Conservation (phyloP, 352 stramenopile species). For the Thalassiosira livingstoniorum region DNA sequence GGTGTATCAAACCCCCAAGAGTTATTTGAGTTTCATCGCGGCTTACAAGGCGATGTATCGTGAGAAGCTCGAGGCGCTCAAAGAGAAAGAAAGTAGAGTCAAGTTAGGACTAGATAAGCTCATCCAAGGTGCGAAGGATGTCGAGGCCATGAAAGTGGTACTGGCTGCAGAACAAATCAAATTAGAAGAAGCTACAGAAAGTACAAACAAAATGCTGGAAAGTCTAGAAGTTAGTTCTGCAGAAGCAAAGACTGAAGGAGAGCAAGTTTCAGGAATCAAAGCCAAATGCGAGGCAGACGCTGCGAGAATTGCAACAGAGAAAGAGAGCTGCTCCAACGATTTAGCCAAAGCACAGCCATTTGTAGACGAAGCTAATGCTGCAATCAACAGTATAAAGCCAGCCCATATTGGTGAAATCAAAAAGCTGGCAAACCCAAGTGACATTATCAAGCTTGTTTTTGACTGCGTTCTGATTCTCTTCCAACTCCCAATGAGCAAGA, state of each 20-base stretch:
- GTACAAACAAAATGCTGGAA: slow-evolving; percentile 98
- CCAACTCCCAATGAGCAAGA: slow-evolving; percentile 90
- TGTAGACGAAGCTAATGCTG: slow-evolving; percentile 96
- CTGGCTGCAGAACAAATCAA: slow-evolving; percentile 96
- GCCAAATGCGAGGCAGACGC: slow-evolving; percentile 96
- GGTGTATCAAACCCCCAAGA: slow-evolving; percentile 99
- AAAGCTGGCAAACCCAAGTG: slow-evolving; percentile 96
- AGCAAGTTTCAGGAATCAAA: slow-evolving; percentile 96
- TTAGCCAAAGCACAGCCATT: slow-evolving; percentile 98
- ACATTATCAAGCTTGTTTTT: slow-evolving; percentile 98
- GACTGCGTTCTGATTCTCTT: slow-evolving; percentile 98
- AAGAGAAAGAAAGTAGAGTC: slow-evolving; percentile 96
- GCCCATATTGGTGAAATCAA: slow-evolving; percentile 98
- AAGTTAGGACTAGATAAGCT: slow-evolving; percentile 98
- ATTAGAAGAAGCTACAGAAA: slow-evolving; percentile 94
- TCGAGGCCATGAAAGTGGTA: slow-evolving; percentile 97
- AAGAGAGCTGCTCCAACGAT: slow-evolving; percentile 94
- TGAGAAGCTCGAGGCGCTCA: slow-evolving; percentile 86
- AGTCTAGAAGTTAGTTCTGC: slow-evolving; percentile 94
- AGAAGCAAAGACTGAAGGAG: slow-evolving; percentile 96
- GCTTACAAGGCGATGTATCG: slow-evolving; percentile 98
- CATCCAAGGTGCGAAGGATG: slow-evolving; percentile 96
- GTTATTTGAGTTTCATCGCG: slow-evolving; percentile 98
- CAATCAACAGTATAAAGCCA: slow-evolving; percentile 97
- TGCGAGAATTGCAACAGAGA: slow-evolving; percentile 93